A percentile compares a stretch with the other conserved stretches of the same genome.
Conservation (phyloP, 2,329 filamentous ascomycete species). For the Cytospora paraplurivora region DNA sequence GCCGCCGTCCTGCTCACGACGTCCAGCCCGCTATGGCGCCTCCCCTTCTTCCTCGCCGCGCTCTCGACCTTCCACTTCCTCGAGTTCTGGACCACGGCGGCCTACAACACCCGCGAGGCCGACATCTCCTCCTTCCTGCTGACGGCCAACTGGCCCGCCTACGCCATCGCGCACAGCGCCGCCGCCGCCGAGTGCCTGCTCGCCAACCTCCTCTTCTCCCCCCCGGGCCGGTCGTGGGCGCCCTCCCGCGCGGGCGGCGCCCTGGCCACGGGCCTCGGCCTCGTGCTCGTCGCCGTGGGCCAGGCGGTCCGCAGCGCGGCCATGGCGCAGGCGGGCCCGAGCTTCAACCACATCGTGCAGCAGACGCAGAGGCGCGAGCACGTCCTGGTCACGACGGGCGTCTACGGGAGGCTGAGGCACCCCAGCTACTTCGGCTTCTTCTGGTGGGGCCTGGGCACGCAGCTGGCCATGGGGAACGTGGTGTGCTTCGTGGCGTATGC, state of each 20-base stretch:
- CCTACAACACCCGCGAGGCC: constrained; percentile 76
- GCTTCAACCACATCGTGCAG: constrained; percentile 90
- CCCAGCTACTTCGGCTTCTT: constrained; percentile 98
- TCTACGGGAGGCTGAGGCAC: constrained; percentile 78
- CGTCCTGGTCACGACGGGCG: constrained; percentile 76
- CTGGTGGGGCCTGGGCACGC: constrained; percentile 96
- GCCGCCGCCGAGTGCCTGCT: constrained; percentile 74
- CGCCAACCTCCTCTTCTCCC: constrained; percentile 57
- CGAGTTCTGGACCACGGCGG: constrained; percentile 89
- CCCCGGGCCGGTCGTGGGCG: constrained; percentile 50
- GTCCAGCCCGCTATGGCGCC: constrained; percentile 58
- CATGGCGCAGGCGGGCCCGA: constrained; percentile 86
- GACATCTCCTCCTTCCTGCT: constrained; percentile 78
- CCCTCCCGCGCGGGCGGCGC: constrained; percentile 47
- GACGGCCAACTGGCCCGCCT: constrained; percentile 79
- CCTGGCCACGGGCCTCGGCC: constrained; percentile 55
- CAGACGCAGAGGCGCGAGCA: constrained; percentile 69
- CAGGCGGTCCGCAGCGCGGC: constrained; percentile 78
- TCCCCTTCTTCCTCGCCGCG: constrained; percentile 66
- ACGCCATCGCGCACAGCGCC: constrained; percentile 77
- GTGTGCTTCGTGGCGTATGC: constrained; percentile 76
- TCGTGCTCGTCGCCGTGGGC: constrained; percentile 66
- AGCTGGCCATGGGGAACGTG: constrained; percentile 83
- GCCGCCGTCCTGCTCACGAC: constrained; percentile 40
- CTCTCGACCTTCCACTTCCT: constrained; percentile 90